Evolutionary conservation across 441 rosid species (phyloP).

Genomic region (Isatis lusitanica): DNA sequence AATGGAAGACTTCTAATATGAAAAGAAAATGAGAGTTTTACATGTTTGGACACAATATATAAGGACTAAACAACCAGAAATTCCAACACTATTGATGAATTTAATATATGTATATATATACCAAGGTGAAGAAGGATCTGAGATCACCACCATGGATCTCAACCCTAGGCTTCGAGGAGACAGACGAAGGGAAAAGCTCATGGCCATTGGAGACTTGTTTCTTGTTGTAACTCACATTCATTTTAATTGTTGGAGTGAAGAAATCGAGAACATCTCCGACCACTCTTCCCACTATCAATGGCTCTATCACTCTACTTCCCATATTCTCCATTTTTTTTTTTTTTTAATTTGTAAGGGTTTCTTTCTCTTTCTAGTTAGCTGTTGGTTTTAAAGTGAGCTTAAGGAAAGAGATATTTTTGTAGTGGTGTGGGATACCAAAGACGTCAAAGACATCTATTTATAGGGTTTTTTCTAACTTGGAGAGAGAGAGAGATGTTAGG

Average conservation of each 20-base stretch:
- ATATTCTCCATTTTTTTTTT: constrained; percentile 22
- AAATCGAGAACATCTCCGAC: constrained; percentile 75
- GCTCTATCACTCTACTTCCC: constrained; percentile 41
- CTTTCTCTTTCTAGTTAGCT: constrained; percentile 3
- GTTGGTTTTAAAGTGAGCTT: not conserved
- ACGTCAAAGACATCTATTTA: constrained; percentile 25
- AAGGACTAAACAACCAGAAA: not conserved
- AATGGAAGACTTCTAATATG: not conserved
- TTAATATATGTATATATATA: constrained; percentile 21
- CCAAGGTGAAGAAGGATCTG: constrained; percentile 78
- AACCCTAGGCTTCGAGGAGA: constrained; percentile 61
- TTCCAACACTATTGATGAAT: not conserved
- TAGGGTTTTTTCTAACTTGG: constrained; percentile 26
- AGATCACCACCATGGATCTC: constrained; percentile 67
- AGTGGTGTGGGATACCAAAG: constrained; percentile 28
- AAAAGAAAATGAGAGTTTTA: not conserved
- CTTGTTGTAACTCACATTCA: constrained; percentile 52
- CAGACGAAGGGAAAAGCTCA: constrained; percentile 61
- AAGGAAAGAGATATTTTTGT: constrained; percentile 12
- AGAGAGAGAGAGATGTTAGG: constrained; percentile 3
- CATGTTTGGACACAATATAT: not conserved
- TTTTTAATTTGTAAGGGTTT: not conserved
- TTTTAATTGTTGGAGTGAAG: constrained; percentile 52
- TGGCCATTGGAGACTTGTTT: constrained; percentile 64
- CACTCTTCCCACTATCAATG: constrained; percentile 68